Percentiles rank a stretch among this genome's conserved stretches.
Evolutionary conservation across 1,284 basidiomycete genomes (phyloP).

Genomic region (Heterobasidion irregulare): DNA sequence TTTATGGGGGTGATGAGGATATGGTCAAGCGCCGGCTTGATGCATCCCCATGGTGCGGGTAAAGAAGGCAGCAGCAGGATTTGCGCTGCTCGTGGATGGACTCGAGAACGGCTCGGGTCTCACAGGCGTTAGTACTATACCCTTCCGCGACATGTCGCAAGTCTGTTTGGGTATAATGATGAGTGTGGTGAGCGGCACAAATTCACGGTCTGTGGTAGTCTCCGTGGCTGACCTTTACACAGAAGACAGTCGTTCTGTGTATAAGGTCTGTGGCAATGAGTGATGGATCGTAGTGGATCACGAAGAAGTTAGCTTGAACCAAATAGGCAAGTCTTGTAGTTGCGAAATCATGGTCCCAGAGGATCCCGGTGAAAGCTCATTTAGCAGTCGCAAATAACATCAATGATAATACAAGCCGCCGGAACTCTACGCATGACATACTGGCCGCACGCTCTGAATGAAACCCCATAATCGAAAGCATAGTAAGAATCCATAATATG

Average conservation of each 20-base stretch:
- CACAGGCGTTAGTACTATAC: not conserved
- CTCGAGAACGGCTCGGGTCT: constrained; percentile 34
- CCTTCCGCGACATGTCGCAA: not conserved
- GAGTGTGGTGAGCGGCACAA: not conserved
- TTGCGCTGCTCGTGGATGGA: constrained; percentile 55
- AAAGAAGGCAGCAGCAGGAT: constrained; percentile 66
- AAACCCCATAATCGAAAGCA: too few relatives aligned
- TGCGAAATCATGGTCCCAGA: too few relatives aligned
- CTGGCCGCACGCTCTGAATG: too few relatives aligned
- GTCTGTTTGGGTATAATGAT: not conserved
- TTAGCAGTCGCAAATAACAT: not conserved
- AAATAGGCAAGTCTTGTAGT: not conserved
- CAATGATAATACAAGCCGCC: not conserved
- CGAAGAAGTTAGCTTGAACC: not conserved
- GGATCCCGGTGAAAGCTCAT: too few relatives aligned
- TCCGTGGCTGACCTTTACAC: not conserved
- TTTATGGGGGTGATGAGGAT: constrained; percentile 63
- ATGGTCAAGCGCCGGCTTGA: constrained; percentile 66
- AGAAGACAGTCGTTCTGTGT: not conserved
- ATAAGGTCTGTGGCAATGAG: not conserved
- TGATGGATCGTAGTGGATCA: not conserved
- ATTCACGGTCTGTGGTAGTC: not conserved
- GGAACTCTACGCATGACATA: not conserved
- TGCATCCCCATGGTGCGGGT: constrained; percentile 62
- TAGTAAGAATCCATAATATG: too few relatives aligned